Evolutionary conservation across 129 eudicot genomes (phyloP).

Genomic region (Centrapalus pauciflorus): DNA sequence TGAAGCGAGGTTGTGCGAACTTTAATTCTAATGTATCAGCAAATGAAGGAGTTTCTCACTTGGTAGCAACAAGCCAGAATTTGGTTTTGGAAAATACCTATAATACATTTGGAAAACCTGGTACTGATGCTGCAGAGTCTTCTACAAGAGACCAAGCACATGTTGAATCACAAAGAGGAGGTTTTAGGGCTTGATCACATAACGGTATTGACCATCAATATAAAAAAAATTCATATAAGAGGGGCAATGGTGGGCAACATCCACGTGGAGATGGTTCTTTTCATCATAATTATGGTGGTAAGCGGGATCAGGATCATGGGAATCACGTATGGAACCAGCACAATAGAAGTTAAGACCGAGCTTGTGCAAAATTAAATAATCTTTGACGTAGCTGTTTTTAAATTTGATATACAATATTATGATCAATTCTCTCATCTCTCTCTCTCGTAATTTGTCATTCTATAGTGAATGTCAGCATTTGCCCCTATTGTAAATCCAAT

Average conservation of each 20-base stretch:
- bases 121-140: conserved; percentile 26
- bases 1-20: conserved; percentile 46
- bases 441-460: no score
- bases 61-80: conserved; percentile 29
- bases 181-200: conserved; percentile 31
- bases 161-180: conserved; percentile 46
- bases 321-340: conserved; percentile 53
- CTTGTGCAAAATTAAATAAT: no score
- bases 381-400: no score
- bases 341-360: conserved; percentile 35
- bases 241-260: conserved; percentile 50
- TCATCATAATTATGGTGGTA: conserved; percentile 45
- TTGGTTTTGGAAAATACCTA: no score
- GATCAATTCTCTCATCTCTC: no score
- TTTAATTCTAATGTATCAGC: conserved; percentile 20
- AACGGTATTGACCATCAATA: conserved; percentile 42
- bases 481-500: no score
- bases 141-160: conserved; percentile 30
- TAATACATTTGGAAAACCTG: conserved; percentile 23
- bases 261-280: conserved; percentile 56
- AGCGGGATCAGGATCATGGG: conserved; percentile 68
- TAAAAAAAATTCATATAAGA: conserved; percentile 38
- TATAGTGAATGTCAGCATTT: no score
- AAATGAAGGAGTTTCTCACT: conserved; percentile 43
- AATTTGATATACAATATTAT: no score